Percentiles rank a stretch among this genome's conserved stretches.
Evolutionary conservation across 257 asterid species (phyloP).

Genomic region (Agastache rugosa): DNA sequence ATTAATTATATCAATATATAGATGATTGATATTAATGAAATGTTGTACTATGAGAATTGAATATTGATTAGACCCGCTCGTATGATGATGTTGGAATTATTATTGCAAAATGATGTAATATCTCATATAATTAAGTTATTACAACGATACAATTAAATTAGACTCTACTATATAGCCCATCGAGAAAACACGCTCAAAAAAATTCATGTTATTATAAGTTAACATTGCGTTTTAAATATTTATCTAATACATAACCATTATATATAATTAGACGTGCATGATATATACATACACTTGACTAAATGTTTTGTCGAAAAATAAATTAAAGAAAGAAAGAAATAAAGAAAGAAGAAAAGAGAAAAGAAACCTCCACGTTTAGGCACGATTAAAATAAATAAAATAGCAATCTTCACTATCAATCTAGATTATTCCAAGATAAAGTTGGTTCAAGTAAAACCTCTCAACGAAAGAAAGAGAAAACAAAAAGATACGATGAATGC

Average conservation of each 20-base stretch:
- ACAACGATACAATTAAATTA: background rate
- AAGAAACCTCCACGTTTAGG: background rate
- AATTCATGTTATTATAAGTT: background rate
- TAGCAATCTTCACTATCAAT: background rate
- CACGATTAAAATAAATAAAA: background rate
- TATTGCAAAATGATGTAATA: background rate
- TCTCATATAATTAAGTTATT: too few relatives aligned
- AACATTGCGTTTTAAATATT: background rate
- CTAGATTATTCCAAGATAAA: background rate
- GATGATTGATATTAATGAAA: background rate
- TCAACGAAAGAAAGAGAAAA: background rate
- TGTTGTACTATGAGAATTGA: background rate
- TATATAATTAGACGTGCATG: background rate
- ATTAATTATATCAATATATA: too few relatives aligned
- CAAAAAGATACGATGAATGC: conserved; percentile 2
- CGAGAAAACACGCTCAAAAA: background rate
- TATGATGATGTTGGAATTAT: background rate
- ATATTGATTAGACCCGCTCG: too few relatives aligned
- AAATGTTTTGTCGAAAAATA: background rate
- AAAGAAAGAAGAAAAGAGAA: background rate
- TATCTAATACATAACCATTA: background rate
- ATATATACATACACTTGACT: background rate
- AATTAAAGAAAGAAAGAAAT: background rate
- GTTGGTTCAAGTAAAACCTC: background rate
- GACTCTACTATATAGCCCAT: background rate